Base-by-base conservation (phyloP, 306 rosid species). In the Dryas drummondii region DNA sequence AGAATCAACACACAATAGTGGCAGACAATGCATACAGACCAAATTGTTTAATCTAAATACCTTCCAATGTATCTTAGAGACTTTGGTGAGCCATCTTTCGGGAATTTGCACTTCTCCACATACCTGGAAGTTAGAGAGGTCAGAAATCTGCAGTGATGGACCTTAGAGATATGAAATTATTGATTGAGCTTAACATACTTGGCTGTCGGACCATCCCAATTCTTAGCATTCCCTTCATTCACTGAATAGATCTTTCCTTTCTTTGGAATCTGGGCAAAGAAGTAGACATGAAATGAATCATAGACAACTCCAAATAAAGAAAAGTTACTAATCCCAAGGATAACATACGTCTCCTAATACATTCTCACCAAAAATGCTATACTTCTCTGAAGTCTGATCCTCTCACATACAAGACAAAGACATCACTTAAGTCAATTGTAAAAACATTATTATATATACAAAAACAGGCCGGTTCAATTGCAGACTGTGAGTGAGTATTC, bases 51-150 rank as follows among this genome's bases (percentile, higher is more conserved):
- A 32, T 32, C 2, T 32, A 4, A 7, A 52, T 82, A 94, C 99
- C 99, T 94, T 84, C 99, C 99, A 73, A 94, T 88, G 68, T 94
- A 94, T 92, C 99, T 86, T 71, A 94, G 88, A 58, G 97, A 94
- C 87, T 94, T 94, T 8, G 99, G 86, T 14, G 97, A 88, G 76
- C 97, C 97, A 68, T 94, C 99, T 65, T 59, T 69, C 10, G 99
- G 99, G 79, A 81, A 94, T 84, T 94, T 94, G 97, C 99, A 94
- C 51, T 74, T 88, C 67, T 94, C 87, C 71, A 94, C 97, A 74
- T 82, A 93, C 67, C 98, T 93, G 81, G 11, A 57, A 76, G 41
- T 37, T 54, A 76, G 66, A 66, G 74, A 0, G 22, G 74, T 81
- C 65, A 86, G 71, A 61, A 72, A 70, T 55, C 52, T 57, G 11